phyloP scores from a whole-genome alignment of 805 yeast genomes.

The Allodekkera sacchari region DNA sequence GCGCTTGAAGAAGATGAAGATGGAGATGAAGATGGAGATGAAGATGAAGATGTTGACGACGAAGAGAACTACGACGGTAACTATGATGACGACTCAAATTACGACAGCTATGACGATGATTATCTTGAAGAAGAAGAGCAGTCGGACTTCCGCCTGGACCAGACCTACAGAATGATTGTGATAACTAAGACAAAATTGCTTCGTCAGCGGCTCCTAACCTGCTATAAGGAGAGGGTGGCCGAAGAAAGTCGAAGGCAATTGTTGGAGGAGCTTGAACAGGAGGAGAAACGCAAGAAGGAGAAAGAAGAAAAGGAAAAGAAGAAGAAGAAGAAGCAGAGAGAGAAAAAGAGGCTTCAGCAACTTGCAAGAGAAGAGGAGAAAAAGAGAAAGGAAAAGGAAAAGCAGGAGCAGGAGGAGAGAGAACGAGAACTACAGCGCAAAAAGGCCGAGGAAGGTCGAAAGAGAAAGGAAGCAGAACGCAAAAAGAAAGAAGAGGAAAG shows the following conservation, averaged over 20 bases:
- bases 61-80: conserved; percentile 8
- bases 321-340: conserved; percentile 63
- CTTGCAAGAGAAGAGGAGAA: conserved; percentile 56
- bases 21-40: conserved; percentile 21
- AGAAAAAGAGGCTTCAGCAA: conserved; percentile 57
- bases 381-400: conserved; percentile 27
- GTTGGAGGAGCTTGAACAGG: conserved; percentile 63
- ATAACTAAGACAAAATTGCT: conserved; percentile 72
- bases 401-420: conserved; percentile 5
- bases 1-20: conserved; percentile 5
- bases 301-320: conserved; percentile 57
- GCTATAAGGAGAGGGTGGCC: conserved; percentile 75
- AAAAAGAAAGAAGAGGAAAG: conserved; percentile 22
- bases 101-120: conserved; percentile 28
- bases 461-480: conserved; percentile 34
- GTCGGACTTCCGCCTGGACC: conserved; percentile 59
- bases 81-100: conserved; percentile 8
- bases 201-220: conserved; percentile 62
- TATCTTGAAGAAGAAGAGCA: conserved; percentile 38
- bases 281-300: conserved; percentile 54
- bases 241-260: conserved; percentile 59
- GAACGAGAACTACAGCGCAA: conserved; percentile 31
- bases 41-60: conserved; percentile 7
- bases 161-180: conserved; percentile 73
- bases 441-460: conserved; percentile 40